Evolutionary conservation across 2,329 filamentous ascomycete species (phyloP), one percentile per base, ranked within the genome.

Genomic region (Colletotrichum somersetense): DNA sequence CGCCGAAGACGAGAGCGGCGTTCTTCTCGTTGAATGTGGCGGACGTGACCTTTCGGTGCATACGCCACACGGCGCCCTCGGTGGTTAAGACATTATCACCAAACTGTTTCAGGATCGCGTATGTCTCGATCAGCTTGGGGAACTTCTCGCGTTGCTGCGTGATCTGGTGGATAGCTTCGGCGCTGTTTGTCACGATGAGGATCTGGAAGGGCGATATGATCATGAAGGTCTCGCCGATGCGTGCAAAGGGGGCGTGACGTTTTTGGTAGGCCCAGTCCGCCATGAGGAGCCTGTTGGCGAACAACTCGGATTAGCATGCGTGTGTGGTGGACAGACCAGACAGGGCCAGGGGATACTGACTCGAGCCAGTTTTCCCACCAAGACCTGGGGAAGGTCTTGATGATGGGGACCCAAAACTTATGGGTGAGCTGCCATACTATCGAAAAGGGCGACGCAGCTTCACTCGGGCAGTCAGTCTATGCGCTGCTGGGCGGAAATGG

Each of bases 11-110:
- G 44, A 91, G 78, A 30, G 85, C 84, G 68, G 93, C 91, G 79
- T 94, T 95, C 81, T 88, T 90, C 82, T 96, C 93, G 69, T 91
- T 93, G 80, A 96, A 95, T 5, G 89, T 89, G 0, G 92, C 89
- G 38, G 91, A 89, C 0, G 90, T 92, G 55, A 91, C 87, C 81
- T 92, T 94, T 73, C 93, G 88, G 79, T 96, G 93, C 80, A 89
- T 86, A 42, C 90, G 90, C 93, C 92, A 96, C 38, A 87, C 81
- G 1, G 84, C 78, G 1, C 92, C 92, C 79, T 95, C 93, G 2
- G 91, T 90, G 0, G 89, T 89, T 30, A 95, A 81, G 1, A 95
- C 87, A 78, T 93, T 96, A 67, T 89, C 86, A 46, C 93, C 93
- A 78, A 92, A 95, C 62, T 75, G 73, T 50, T 73, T 65, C 40